These are phyloP conservation scores for Fagopyrum esculentum DNA, from an alignment of 148 eudicot genomes.

Conservation along the genomic window DNA sequence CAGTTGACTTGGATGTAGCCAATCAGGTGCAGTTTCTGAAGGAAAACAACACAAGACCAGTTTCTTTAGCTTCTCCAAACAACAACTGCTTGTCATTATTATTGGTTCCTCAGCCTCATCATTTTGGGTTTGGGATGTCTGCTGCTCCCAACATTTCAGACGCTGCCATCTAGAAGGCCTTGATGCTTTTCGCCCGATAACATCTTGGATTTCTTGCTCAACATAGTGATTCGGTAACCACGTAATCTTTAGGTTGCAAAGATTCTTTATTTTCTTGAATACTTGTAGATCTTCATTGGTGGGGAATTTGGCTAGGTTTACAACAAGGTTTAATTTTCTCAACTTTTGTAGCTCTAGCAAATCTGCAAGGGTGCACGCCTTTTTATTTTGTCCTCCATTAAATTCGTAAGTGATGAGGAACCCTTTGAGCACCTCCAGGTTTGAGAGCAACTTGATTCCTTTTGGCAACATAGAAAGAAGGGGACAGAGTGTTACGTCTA, in stretches of 20 bases:
- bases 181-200: not conserved
- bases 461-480: slow-evolving; percentile 37
- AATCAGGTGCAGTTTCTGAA: not conserved
- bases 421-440: slow-evolving; percentile 41
- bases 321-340: slow-evolving; percentile 29
- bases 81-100: slow-evolving; percentile 11
- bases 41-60: slow-evolving; percentile 20
- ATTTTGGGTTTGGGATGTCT: slow-evolving; percentile 27
- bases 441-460: slow-evolving; percentile 18
- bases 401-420: slow-evolving; percentile 23
- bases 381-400: not conserved
- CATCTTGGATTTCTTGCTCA: not conserved
- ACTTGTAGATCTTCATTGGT: not conserved
- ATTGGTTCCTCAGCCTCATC: slow-evolving; percentile 14
- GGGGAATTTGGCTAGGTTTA: slow-evolving; percentile 20
- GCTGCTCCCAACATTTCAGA: slow-evolving; percentile 3
- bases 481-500: slow-evolving; percentile 45
- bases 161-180: not conserved
- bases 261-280: not conserved
- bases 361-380: slow-evolving; percentile 28
- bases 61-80: slow-evolving; percentile 24
- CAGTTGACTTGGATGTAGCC: slow-evolving; percentile 15
- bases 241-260: not conserved
- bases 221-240: not conserved
- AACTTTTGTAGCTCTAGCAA: slow-evolving; percentile 18